phyloP scores from a whole-genome alignment of 2,329 filamentous ascomycete genomes.

The Phoma sp. region DNA sequence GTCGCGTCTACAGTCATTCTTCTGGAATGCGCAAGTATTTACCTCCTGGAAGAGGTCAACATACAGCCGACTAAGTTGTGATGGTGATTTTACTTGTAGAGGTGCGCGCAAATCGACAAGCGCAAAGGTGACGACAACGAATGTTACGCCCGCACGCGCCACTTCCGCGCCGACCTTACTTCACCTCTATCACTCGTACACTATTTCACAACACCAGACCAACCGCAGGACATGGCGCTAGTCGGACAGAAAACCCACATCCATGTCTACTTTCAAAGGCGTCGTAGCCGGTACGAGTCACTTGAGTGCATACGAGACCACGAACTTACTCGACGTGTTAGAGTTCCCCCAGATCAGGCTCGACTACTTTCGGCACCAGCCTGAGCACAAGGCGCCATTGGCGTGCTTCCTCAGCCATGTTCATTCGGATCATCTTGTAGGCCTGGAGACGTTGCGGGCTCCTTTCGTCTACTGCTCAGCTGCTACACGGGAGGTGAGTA shows the following conservation, averaged over 20 bases:
- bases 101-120: not conserved
- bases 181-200: not conserved
- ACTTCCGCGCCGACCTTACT: slow-evolving; percentile 4
- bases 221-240: slow-evolving; percentile 3
- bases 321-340: slow-evolving; percentile 16
- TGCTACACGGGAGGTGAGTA: slow-evolving; percentile 72
- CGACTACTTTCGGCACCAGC: slow-evolving; percentile 76
- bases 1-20: no score
- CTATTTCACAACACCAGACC: not conserved
- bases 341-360: slow-evolving; percentile 85
- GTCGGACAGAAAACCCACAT: not conserved
- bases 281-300: slow-evolving; percentile 32
- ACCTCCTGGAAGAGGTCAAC: no score
- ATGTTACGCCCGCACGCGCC: slow-evolving; percentile 9
- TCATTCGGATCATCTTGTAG: slow-evolving; percentile 86
- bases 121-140: not conserved
- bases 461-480: slow-evolving; percentile 92
- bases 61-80: no score
- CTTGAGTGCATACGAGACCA: not conserved
- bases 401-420: slow-evolving; percentile 92
- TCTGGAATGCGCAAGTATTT: no score
- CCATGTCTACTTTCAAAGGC: slow-evolving; percentile 47
- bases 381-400: slow-evolving; percentile 65
- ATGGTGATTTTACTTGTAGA: not conserved
- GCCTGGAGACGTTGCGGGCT: slow-evolving; percentile 76